Evolutionary conservation across 1,139 yeast species (phyloP).

Genomic region (Diutina neorugosa): DNA sequence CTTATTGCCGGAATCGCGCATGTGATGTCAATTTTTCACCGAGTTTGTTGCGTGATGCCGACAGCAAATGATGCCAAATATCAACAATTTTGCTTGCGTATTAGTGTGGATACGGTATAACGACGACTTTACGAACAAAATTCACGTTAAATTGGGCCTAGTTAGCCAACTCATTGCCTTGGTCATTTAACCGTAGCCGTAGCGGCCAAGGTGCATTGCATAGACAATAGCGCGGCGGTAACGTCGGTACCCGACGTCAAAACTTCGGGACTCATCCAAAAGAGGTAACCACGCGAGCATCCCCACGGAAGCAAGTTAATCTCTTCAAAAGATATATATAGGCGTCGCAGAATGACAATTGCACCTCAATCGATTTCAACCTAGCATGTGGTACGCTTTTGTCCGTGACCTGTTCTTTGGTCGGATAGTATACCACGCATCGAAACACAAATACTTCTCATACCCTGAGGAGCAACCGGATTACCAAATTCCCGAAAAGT

Average conservation of each 20-base stretch:
- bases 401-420: conserved; percentile 16
- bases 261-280: background rate
- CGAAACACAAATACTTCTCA: conserved; percentile 17
- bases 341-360: background rate
- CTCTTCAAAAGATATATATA: background rate
- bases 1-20: background rate
- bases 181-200: background rate
- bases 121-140: background rate
- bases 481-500: conserved; percentile 23
- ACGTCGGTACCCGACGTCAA: background rate
- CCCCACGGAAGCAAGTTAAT: background rate
- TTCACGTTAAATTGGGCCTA: background rate
- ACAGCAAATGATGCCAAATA: background rate
- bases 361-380: background rate
- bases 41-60: background rate
- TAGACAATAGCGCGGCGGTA: background rate
- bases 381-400: conserved; percentile 1
- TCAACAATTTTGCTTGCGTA: background rate
- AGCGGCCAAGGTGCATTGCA: background rate
- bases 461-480: conserved; percentile 22
- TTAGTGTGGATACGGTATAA: background rate
- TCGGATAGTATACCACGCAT: conserved; percentile 19
- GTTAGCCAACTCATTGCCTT: background rate
- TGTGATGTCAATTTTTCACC: background rate
- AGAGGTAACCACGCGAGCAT: background rate